phyloP scores from a whole-genome alignment of 495 filamentous ascomycete species.

The Barbatosphaeria neglecta region DNA sequence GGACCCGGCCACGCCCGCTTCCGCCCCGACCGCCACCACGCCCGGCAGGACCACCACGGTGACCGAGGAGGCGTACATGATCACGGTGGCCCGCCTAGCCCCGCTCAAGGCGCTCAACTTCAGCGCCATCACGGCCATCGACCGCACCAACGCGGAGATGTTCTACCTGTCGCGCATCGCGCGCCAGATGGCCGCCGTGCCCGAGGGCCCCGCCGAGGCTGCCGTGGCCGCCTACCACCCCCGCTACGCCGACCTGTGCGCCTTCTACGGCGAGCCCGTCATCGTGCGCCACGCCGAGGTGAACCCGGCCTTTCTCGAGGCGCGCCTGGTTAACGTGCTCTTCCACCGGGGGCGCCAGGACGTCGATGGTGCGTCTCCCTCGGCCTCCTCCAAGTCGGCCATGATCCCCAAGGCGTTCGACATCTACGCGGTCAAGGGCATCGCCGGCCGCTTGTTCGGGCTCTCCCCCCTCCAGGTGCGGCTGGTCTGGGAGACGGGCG shows the following conservation, averaged over 20 bases:
- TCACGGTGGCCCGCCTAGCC: conserved; percentile 67
- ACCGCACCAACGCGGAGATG: conserved; percentile 77
- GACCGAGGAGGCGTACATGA: conserved; percentile 72
- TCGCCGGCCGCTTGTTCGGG: conserved; percentile 60
- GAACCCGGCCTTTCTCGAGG: conserved; percentile 60
- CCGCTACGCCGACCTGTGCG: conserved; percentile 62
- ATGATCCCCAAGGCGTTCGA: conserved; percentile 66
- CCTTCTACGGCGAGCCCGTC: conserved; percentile 53
- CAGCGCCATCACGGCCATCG: conserved; percentile 54
- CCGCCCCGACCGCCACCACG: background rate
- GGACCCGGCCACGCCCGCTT: conserved; percentile 5
- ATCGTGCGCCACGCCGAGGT: conserved; percentile 40
- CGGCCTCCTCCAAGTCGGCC: conserved; percentile 14
- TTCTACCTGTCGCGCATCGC: conserved; percentile 81
- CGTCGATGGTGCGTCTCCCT: conserved; percentile 8
- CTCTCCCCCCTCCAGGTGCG: conserved; percentile 49
- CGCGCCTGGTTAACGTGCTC: conserved; percentile 52
- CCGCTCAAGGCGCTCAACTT: conserved; percentile 65
- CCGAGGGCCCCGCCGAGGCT: conserved; percentile 36
- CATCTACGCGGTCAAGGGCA: conserved; percentile 68
- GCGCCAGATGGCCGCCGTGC: conserved; percentile 52
- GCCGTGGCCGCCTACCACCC: conserved; percentile 48
- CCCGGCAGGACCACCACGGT: conserved; percentile 29
- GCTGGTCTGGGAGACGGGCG: conserved; percentile 71
- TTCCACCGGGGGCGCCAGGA: conserved; percentile 33